Base-by-base conservation (phyloP, 208 protist genomes). In the Leptomonas seymouri region DNA sequence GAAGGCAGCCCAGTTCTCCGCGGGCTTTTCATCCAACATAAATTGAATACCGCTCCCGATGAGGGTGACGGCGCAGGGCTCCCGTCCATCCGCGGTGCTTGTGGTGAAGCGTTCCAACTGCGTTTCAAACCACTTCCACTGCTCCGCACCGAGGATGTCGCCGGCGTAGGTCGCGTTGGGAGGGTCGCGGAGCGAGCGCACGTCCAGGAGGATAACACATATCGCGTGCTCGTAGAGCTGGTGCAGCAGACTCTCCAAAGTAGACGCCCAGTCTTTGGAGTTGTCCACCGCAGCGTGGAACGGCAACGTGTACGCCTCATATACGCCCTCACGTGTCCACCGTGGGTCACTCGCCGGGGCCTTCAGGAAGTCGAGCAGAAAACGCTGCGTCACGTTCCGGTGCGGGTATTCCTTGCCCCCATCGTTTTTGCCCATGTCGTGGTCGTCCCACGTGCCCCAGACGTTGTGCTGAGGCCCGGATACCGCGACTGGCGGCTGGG, bases 391-490 rank as follows among this genome's bases (percentile, higher is more conserved):
- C n/a, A 46, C 67, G 61, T 87, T 81, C 21, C 81, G 81, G 42
- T 88, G 12, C 14, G 59, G 48, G 61, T 89, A 92, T 46, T 95
- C 88, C 16, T 57, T 72, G 21, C 90, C 92, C 8, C 81, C 92
- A 61, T 97, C 87, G 71, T 97, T 97, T 67, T 87, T 81, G 27
- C 87, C 88, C 79, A 93, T 90, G 62, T 97, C 92, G 76, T 97
- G 92, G 66, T 97, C 92, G 54, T 97, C 92, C 92, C 92, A 97
- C 15, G 84, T 86, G 44, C 89, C 92, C 49, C 51, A 95, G 65
- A 86, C 77, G 48, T 76, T 74, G 55, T 56, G 61, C 34, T 23
- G 62, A 18, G 20, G 61, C 34, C 16, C 55, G 30, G 25, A 5
- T 3, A 2, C 11, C 27, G 30, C 27, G n/a, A 34, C 51, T 15